phyloP scores from a whole-genome alignment of 2,329 filamentous ascomycete species.

The Botrytis fabae region DNA sequence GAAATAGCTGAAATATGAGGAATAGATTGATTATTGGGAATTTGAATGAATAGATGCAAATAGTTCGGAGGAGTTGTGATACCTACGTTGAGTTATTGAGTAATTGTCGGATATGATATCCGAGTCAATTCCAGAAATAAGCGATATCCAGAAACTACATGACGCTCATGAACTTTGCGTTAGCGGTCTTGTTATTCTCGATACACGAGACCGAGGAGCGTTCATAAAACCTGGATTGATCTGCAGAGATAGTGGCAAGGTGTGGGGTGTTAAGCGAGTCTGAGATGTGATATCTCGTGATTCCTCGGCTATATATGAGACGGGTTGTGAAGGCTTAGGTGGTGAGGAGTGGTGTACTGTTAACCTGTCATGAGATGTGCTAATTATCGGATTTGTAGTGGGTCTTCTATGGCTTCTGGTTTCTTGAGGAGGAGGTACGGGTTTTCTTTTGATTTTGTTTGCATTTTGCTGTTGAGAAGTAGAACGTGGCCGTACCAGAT shows the following conservation, averaged over 20 bases:
- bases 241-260: background rate
- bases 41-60: too few species aligned
- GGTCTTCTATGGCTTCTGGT: background rate
- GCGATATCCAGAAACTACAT: background rate
- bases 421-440: background rate
- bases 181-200: background rate
- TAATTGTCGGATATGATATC: too few species aligned
- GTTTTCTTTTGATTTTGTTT: background rate
- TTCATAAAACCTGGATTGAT: background rate
- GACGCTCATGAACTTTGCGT: background rate
- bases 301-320: background rate
- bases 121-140: accelerated
- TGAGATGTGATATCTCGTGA: background rate
- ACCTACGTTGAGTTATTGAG: background rate
- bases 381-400: background rate
- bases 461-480: background rate
- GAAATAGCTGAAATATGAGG: too few species aligned
- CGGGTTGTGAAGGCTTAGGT: background rate
- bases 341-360: background rate
- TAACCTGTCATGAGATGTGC: background rate
- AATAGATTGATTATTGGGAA: too few species aligned
- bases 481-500: too few species aligned
- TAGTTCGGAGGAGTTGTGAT: background rate
- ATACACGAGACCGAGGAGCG: background rate
- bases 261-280: background rate